These are phyloP conservation scores for Datisca glomerata DNA, from an alignment of 306 rosid genomes.

Conservation along the genomic window DNA sequence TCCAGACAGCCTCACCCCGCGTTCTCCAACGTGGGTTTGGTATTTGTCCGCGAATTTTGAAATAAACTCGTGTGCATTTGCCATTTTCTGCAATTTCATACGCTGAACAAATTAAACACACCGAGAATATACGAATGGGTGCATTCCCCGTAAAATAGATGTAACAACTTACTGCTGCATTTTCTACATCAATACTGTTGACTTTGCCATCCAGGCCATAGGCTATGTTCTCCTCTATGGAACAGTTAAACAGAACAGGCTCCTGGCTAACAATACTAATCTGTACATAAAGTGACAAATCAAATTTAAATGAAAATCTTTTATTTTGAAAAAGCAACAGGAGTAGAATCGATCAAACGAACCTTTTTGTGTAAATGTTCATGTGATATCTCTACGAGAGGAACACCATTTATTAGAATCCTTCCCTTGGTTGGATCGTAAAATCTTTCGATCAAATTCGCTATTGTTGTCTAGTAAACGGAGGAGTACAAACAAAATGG, in stretches of 20 bases:
- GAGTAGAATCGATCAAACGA: not conserved
- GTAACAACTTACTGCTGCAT: constrained; percentile 46
- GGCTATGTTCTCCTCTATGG: constrained; percentile 74
- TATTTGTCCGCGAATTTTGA: constrained; percentile 21
- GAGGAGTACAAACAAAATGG: no score
- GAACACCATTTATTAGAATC: constrained; percentile 58
- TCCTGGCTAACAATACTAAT: constrained; percentile 79
- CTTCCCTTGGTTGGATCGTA: constrained; percentile 72
- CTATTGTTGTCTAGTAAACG: constrained; percentile 72
- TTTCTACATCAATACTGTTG: constrained; percentile 33
- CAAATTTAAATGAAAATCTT: no score
- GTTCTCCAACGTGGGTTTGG: constrained; percentile 19
- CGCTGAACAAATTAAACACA: constrained; percentile 2
- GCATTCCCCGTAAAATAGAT: not conserved
- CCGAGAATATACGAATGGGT: not conserved
- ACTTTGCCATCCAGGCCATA: constrained; percentile 64
- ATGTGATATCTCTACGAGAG: constrained; percentile 67
- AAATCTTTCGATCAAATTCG: constrained; percentile 81
- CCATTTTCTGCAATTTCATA: constrained; percentile 19
- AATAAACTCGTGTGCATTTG: constrained; percentile 27
- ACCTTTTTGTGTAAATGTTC: constrained; percentile 70
- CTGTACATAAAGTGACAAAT: constrained; percentile 27
- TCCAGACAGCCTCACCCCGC: constrained; percentile 24
- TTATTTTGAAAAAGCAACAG: no score
- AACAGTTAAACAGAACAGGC: constrained; percentile 68